Base-by-base conservation (phyloP, 2,329 filamentous ascomycete species). In the Apiospora malaysiana region DNA sequence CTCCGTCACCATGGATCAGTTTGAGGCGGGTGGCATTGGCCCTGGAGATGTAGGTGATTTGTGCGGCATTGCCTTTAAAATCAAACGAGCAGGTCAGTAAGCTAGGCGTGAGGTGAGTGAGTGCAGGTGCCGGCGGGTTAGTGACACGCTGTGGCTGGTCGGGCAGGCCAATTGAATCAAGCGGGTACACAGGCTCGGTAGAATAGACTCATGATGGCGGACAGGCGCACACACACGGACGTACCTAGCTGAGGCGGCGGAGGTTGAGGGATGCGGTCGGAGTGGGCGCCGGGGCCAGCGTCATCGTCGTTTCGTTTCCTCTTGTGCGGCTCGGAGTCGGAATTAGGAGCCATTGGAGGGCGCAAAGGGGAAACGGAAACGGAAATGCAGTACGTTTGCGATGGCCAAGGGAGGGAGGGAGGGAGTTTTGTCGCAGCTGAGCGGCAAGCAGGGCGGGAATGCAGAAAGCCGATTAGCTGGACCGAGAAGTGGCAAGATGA, bases 11-110 rank as follows among this genome's bases (percentile, higher is more conserved):
- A 69, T 88, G 85, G 65, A 90, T 82, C 59, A 90, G 81, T 68
- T 80, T 82, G 51, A 90, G 79, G 70, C 82, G 85, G 27, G 83
- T 81, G n/a, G 78, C 67, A 67, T 80, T 83, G 23, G 83, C 79
- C 71, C 82, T 85, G 18, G 84, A 81, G 51, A 89, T 78, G 76
- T 89, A 90, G 72, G 89, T 89, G 77, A 90, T 88, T 67, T 83
- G 67, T 16, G 46, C 67, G 18, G 67, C 45, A 51, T 68, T 49
- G 46, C 67, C 67, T 68, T 56, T 67, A 40, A 23, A 46, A 16
- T 6, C 32, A 59, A 59, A 18, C 18, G 14, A 45, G 16, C 18
- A 63, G 40, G 56, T 63, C 27, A 63, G 56, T 40, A 45, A 45
- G 14, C 12, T 45, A 40, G 3, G 7, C 12, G 32, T 2, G 32